Evolutionary conservation across 83 land plant species (phyloP), one percentile per base, ranked within the genome.

Genomic region (Isoetes engelmannii): DNA sequence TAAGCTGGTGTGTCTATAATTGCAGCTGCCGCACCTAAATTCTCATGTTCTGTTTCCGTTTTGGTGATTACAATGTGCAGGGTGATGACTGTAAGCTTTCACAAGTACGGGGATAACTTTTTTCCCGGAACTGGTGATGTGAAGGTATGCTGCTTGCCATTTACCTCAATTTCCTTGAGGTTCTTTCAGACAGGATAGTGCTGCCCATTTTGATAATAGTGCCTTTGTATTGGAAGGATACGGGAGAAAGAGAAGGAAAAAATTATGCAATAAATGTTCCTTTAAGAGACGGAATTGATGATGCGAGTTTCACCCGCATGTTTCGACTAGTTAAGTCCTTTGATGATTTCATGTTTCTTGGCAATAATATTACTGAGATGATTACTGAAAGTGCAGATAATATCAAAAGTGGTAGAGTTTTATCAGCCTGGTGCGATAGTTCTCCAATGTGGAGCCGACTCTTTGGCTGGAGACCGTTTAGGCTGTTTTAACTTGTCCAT

Each of bases 41-140:
- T 28, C 37, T 28, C 37, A 28, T 28, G 0, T 28, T 28, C 37
- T 28, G 37, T 28, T 28, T 28, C 37, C 37, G 2, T 28, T 28
- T 28, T 28, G 37, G 37, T 28, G 37, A 28, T 28, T 28, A 28
- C 0, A 28, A 28, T 28, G 1, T 72, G 69, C 91, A 95, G 99
- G 87, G 99, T 95, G 68, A 95, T 95, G 99, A 95, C 99, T 69
- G 99, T 92, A 43, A 95, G 99, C 79, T 95, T 95, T 74, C 99
- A 95, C 80, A 95, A 95, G 75, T 92, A 71, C 80, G 99, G 99
- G 4, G 94, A 92, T 70, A 59, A 76, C 74, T 95, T 89, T 73
- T 95, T 95, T 70, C 99, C 99, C 56, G 97, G 97, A 70, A 95
- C 99, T n/a, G 99, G 99, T 21, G 94, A 87, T 82, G 85, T 95